A percentile compares a stretch with the other conserved stretches of the same genome.
phyloP scores from a whole-genome alignment of 371 early-diverging fungal genomes.

The Mortierella polycephala region DNA sequence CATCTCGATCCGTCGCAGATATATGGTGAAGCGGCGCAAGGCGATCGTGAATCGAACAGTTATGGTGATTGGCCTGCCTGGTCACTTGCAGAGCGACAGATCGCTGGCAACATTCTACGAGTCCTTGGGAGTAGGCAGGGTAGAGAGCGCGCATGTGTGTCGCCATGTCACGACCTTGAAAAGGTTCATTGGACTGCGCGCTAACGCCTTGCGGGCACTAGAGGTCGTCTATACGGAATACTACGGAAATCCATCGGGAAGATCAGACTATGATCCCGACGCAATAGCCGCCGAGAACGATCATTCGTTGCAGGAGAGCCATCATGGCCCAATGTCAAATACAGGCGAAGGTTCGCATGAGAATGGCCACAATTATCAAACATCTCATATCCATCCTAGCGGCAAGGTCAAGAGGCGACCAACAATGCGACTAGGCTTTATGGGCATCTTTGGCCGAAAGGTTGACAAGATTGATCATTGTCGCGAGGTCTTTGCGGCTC shows the following conservation, averaged over 20 bases:
- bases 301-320: slow-evolving; percentile 8
- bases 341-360: background rate
- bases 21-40: slow-evolving; percentile 61
- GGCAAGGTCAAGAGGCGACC: slow-evolving; percentile 22
- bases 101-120: slow-evolving; percentile 71
- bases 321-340: background rate
- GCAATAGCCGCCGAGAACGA: slow-evolving; percentile 38
- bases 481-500: slow-evolving; percentile 53
- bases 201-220: slow-evolving; percentile 42
- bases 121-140: slow-evolving; percentile 66
- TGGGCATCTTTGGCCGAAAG: slow-evolving; percentile 55
- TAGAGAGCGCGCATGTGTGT: slow-evolving; percentile 69
- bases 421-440: slow-evolving; percentile 48
- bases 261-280: slow-evolving; percentile 48
- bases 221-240: slow-evolving; percentile 55
- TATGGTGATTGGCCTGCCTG: slow-evolving; percentile 69
- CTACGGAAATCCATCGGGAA: slow-evolving; percentile 48
- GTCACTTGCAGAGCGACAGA: slow-evolving; percentile 60
- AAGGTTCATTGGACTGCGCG: slow-evolving; percentile 51
- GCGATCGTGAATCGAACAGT: slow-evolving; percentile 67
- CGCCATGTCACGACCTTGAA: slow-evolving; percentile 62
- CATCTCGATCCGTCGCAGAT: slow-evolving; percentile 64
- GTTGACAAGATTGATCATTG: slow-evolving; percentile 54
- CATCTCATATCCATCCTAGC: background rate
- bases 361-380: background rate